Percentiles rank a stretch among this genome's conserved stretches.
Evolutionary conservation across 208 protist genomes (phyloP).

Genomic region (Acanthamoeba triangularis): DNA sequence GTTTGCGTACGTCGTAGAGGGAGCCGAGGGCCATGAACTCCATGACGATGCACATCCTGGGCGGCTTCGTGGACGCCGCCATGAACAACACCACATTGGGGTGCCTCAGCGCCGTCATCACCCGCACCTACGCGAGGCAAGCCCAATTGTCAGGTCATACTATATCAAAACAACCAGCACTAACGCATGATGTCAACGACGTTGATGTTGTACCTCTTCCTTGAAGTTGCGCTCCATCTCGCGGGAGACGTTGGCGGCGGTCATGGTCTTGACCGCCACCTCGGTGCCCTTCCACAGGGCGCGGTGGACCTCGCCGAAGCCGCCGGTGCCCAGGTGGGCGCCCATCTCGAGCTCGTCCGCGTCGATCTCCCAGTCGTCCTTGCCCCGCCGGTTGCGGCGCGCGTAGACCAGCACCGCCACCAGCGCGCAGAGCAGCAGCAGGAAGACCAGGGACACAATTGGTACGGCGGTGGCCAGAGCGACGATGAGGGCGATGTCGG

Average conservation of each 20-base stretch:
- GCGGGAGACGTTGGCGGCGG: conserved; percentile 41
- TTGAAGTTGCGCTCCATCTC: conserved; percentile 81
- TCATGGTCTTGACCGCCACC: conserved; percentile 75
- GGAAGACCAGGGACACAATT: not conserved
- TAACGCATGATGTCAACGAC: not conserved
- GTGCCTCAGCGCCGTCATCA: conserved; percentile 21
- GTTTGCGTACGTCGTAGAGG: conserved; percentile 8
- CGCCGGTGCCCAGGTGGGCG: conserved; percentile 15
- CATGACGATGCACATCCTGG: conserved; percentile 41
- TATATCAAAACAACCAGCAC: too few species aligned
- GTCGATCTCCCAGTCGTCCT: conserved; percentile 69
- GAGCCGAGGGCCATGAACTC: conserved; percentile 44
- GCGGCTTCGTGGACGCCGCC: conserved; percentile 2
- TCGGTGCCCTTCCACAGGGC: conserved; percentile 71
- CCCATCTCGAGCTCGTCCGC: conserved; percentile 49
- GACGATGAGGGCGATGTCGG: not conserved
- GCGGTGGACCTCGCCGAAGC: conserved; percentile 45
- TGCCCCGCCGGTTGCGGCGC: not conserved
- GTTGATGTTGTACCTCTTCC: conserved; percentile 58
- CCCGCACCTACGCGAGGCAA: not conserved
- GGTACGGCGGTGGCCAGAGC: not conserved
- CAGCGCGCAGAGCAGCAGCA: not conserved
- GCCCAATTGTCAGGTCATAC: too few species aligned
- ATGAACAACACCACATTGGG: conserved; percentile 49
- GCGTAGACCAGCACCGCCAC: not conserved